Base-by-base conservation (phyloP, 176 grass and related monocot species). In the Oryza officinalis region DNA sequence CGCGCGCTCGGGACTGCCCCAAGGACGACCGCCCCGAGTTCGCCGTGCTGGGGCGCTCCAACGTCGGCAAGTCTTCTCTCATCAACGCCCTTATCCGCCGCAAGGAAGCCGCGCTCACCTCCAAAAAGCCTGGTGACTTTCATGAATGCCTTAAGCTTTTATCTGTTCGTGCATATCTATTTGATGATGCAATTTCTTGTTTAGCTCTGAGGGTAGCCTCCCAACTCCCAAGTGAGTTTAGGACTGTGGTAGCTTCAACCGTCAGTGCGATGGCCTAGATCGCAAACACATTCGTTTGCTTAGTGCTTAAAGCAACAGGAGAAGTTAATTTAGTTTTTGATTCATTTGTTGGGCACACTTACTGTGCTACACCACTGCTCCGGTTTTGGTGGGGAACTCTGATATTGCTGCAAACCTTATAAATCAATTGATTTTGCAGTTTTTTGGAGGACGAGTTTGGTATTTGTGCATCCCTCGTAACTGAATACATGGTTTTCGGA, bases 1-100 rank as follows among this genome's bases (percentile, higher is more conserved):
- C 85, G 25, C 83, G 85, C 64, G 89, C 96, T 13, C 61, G 81
- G 27, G 96, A 94, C 86, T 96, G 93, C 74, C 96, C 93, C 22
- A 90, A 91, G 74, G 96, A 98, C 35, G 80, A 89, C 28, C 91
- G 93, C 22, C 93, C 96, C 47, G 96, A 98, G 74, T 98, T 98
- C 67, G 96, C 93, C 23, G 83, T 96, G 27, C 86, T 98, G 7
- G 96, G 93, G 1, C 83, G 93, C 43, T 95, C 93, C 45, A 98
- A 98, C 86, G 93, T 98, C 25, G 91, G 96, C 71, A 98, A 98
- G 74, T 98, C 96, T 1, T 98, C 96, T 12, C 96, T 98, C 72
- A 94, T 96, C 78, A 96, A 96, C 87, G 43, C 85, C 1, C 91
- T 98, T 69, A 92, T 86, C 8, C 85, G 96, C 8, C 92, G 94